Percentiles rank a stretch among this genome's conserved stretches.
Conservation (phyloP, 345 rosid genomes). For the Mallotus nudiflorus region DNA sequence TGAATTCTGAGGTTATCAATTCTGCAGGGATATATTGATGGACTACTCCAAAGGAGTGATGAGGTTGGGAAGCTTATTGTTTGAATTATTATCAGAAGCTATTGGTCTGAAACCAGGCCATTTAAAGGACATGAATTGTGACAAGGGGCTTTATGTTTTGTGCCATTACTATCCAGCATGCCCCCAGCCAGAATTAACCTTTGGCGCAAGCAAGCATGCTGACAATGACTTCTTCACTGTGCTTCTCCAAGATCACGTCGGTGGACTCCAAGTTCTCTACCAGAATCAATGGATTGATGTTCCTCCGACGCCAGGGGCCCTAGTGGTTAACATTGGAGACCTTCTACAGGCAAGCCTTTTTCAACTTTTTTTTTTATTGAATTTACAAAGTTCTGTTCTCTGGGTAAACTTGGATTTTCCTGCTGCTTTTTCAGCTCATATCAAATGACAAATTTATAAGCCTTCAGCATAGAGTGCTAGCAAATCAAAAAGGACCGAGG, state of each 20-base stretch:
- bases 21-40: conserved; percentile 31
- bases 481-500: conserved; percentile 15
- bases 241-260: conserved; percentile 26
- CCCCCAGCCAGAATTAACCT: conserved; percentile 20
- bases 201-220: conserved; percentile 10
- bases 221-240: conserved; percentile 26
- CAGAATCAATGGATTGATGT: conserved; percentile 24
- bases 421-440: conserved; percentile 19
- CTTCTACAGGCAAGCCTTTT: conserved; percentile 25
- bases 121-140: conserved; percentile 5
- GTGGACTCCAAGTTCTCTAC: conserved; percentile 28
- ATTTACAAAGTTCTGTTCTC: too few relatives aligned
- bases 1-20: not conserved
- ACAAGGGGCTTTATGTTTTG: not conserved
- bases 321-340: conserved; percentile 31
- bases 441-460: conserved; percentile 27
- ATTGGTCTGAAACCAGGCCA: not conserved
- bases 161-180: conserved; percentile 17
- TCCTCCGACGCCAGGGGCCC: conserved; percentile 16
- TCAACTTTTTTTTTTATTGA: too few relatives aligned
- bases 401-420: not conserved
- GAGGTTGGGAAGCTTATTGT: conserved; percentile 11
- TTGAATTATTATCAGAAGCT: conserved; percentile 20
- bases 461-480: conserved; percentile 17
- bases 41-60: conserved; percentile 22